phyloP scores from a whole-genome alignment of 345 rosid species.

The Jatropha curcas region DNA sequence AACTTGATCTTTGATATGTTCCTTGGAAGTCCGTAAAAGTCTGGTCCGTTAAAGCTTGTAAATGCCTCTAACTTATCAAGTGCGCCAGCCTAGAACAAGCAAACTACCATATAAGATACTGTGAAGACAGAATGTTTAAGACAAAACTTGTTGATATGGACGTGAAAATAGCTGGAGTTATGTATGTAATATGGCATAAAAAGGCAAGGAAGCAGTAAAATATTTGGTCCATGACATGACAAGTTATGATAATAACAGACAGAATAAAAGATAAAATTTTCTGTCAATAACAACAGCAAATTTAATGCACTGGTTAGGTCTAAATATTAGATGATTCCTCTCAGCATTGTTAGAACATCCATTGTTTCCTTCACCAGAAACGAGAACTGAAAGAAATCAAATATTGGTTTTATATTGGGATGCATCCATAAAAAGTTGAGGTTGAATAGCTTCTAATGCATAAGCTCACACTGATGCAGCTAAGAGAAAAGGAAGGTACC shows the following conservation, averaged over 20 bases:
- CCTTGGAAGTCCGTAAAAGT: slow-evolving; percentile 91
- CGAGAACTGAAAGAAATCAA: too few species aligned
- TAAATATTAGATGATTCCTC: too few species aligned
- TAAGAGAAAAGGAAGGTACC: background rate
- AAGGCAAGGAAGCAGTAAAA: background rate
- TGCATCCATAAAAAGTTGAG: too few species aligned
- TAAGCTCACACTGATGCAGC: background rate
- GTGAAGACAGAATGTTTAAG: background rate
- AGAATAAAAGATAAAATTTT: background rate
- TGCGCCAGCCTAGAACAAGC: slow-evolving; percentile 67
- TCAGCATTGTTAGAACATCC: too few species aligned
- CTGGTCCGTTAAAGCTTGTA: slow-evolving; percentile 93
- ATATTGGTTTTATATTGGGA: too few species aligned
- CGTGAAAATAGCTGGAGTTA: too few species aligned
- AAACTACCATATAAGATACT: background rate
- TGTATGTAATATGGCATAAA: background rate
- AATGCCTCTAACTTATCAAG: slow-evolving; percentile 92
- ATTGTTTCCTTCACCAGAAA: background rate
- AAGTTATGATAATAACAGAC: background rate
- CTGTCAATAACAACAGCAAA: background rate
- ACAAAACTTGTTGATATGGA: background rate
- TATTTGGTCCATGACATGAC: background rate
- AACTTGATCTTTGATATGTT: slow-evolving; percentile 71
- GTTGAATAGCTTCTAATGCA: background rate
- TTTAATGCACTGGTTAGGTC: background rate